Percentiles rank a stretch among this genome's conserved stretches.
These are phyloP conservation scores for Colletotrichum shisoi DNA, from an alignment of 2,329 filamentous ascomycete genomes.

Conservation along the genomic window DNA sequence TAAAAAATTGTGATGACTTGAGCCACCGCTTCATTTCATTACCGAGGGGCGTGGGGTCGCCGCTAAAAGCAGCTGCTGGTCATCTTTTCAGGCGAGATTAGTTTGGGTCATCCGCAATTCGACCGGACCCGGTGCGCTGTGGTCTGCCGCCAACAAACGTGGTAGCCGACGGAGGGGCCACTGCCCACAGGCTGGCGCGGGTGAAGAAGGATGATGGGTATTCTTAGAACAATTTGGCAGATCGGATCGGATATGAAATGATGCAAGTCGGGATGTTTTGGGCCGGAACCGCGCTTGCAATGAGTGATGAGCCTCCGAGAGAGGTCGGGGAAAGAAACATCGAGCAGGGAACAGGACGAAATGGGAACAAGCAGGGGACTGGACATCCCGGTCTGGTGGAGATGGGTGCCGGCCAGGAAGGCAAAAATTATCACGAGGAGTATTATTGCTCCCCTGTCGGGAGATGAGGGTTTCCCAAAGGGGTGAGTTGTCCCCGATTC, in stretches of 20 bases:
- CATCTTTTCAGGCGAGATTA: conserved; percentile 38
- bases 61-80: conserved; percentile 33
- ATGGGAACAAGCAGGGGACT: conserved; percentile 23
- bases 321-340: conserved; percentile 40
- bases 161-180: not conserved
- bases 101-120: conserved; percentile 38
- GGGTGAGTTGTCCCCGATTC: conserved; percentile 22
- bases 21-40: conserved; percentile 33
- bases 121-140: conserved; percentile 19
- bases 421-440: conserved; percentile 37
- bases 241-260: conserved; percentile 40
- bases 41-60: conserved; percentile 37
- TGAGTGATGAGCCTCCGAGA: conserved; percentile 16
- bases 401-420: conserved; percentile 35
- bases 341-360: conserved; percentile 32
- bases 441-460: conserved; percentile 27
- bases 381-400: conserved; percentile 31
- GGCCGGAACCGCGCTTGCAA: conserved; percentile 38
- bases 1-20: conserved; percentile 31
- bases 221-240: conserved; percentile 39
- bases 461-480: conserved; percentile 33
- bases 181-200: conserved; percentile 24
- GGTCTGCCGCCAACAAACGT: conserved; percentile 26
- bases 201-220: conserved; percentile 21
- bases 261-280: conserved; percentile 37